Percentiles rank a stretch among this genome's conserved stretches.
Evolutionary conservation across 805 yeast species (phyloP).

Genomic region (Schizosaccharomyces lindneri): DNA sequence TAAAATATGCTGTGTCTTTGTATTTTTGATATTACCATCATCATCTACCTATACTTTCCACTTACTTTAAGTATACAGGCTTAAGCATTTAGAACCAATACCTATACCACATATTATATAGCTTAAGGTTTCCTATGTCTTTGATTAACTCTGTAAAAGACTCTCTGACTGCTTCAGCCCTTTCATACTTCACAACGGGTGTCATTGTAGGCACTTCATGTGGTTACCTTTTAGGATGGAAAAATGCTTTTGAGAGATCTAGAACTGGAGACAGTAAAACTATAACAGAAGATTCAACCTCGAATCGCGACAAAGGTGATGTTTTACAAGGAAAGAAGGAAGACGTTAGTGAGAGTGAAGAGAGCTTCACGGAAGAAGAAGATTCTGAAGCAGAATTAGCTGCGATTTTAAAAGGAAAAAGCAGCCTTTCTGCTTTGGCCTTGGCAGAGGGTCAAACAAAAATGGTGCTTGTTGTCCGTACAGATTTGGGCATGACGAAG

Average conservation of each 20-base stretch:
- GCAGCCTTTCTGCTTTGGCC: neutral
- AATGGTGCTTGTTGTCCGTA: constrained; percentile 59
- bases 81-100: no score
- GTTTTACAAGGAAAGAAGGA: neutral
- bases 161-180: neutral
- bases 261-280: neutral
- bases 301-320: neutral
- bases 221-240: neutral
- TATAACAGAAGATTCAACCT: neutral
- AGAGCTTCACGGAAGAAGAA: constrained; percentile 2
- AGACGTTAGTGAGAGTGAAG: constrained; percentile 4
- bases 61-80: no score
- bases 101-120: no score
- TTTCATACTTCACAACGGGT: neutral
- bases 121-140: no score
- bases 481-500: constrained; percentile 73
- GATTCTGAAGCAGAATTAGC: constrained; percentile 3
- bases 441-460: neutral
- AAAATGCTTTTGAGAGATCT: neutral
- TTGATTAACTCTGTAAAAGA: no score
- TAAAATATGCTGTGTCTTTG: no score
- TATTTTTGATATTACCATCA: no score
- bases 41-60: no score
- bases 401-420: constrained; percentile 7
- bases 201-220: neutral